Percentiles rank a stretch among this genome's conserved stretches.
These are phyloP conservation scores for Trichophyton mentagrophytes DNA, from an alignment of 2,329 filamentous ascomycete species.

Conservation along the genomic window DNA sequence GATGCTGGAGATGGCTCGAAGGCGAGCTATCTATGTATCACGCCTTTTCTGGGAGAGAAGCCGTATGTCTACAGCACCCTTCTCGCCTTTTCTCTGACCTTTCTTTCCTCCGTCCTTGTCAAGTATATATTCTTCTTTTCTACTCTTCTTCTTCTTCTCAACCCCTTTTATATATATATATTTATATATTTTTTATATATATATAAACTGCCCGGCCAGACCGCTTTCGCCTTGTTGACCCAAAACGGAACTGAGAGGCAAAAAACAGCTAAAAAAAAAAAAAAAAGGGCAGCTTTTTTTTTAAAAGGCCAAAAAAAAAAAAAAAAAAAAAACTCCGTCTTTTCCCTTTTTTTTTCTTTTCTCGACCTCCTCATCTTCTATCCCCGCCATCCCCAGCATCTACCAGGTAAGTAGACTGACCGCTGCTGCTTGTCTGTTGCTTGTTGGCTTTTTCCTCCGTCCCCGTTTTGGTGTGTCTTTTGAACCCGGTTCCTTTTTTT, in stretches of 20 bases:
- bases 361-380: not conserved
- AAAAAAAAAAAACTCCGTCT: not conserved
- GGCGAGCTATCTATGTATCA: not conserved
- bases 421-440: not conserved
- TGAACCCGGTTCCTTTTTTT: constrained; percentile 4
- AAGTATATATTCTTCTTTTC: not conserved
- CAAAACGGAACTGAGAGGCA: too few relatives aligned
- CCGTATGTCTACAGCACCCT: not conserved
- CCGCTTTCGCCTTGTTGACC: not conserved
- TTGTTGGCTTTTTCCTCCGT: not conserved
- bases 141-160: too few relatives aligned
- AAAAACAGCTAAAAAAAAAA: not conserved
- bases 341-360: not conserved
- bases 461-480: not conserved
- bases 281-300: not conserved
- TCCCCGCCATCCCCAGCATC: not conserved
- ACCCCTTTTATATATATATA: not conserved
- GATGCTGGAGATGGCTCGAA: not conserved
- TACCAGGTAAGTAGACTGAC: not conserved
- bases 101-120: not conserved
- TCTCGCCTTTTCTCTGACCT: not conserved
- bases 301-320: too few relatives aligned
- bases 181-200: not conserved
- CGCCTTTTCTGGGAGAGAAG: not conserved
- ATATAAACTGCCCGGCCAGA: not conserved